Evolutionary conservation across 345 rosid species (phyloP).

Genomic region (Hibiscus trionum): DNA sequence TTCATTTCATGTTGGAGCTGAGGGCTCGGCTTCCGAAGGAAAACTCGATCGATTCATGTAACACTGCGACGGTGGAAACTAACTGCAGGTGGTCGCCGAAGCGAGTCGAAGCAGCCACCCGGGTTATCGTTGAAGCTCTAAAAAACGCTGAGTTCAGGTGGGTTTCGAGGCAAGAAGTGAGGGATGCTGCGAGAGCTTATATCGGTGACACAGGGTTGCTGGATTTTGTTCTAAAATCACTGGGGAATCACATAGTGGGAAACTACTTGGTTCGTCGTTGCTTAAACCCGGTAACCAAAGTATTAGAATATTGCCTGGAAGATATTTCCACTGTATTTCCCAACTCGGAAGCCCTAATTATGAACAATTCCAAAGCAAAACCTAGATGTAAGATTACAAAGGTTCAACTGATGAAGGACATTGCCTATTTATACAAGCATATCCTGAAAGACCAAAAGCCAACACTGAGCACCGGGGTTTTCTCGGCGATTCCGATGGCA

Average conservation of each 20-base stretch:
- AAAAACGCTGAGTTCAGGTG: slow-evolving; percentile 54
- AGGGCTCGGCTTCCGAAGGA: slow-evolving; percentile 49
- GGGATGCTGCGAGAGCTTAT: slow-evolving; percentile 81
- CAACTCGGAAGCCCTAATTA: slow-evolving; percentile 23
- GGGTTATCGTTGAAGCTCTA: slow-evolving; percentile 70
- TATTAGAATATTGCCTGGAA: slow-evolving; percentile 78
- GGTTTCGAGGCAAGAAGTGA: slow-evolving; percentile 89
- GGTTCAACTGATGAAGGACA: slow-evolving; percentile 62
- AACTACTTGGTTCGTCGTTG: slow-evolving; percentile 80
- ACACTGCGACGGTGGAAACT: slow-evolving; percentile 34
- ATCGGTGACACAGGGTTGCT: slow-evolving; percentile 91
- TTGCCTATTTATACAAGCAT: slow-evolving; percentile 41
- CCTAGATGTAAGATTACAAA: slow-evolving; percentile 44
- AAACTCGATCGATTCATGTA: slow-evolving; percentile 26
- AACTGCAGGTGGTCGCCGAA: slow-evolving; percentile 84
- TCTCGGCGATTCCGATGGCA: slow-evolving; percentile 45
- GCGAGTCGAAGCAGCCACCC: slow-evolving; percentile 76
- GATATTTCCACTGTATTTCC: slow-evolving; percentile 48
- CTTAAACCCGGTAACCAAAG: slow-evolving; percentile 86
- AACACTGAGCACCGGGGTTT: slow-evolving; percentile 24
- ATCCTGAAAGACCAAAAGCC: slow-evolving; percentile 49
- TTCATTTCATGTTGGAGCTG: slow-evolving; percentile 66
- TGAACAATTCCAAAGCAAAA: slow-evolving; percentile 33
- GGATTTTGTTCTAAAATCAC: slow-evolving; percentile 81
- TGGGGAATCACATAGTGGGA: slow-evolving; percentile 85